These are phyloP conservation scores for Leccinum aurantiacum DNA, from an alignment of 768 basidiomycete genomes.

Conservation along the genomic window DNA sequence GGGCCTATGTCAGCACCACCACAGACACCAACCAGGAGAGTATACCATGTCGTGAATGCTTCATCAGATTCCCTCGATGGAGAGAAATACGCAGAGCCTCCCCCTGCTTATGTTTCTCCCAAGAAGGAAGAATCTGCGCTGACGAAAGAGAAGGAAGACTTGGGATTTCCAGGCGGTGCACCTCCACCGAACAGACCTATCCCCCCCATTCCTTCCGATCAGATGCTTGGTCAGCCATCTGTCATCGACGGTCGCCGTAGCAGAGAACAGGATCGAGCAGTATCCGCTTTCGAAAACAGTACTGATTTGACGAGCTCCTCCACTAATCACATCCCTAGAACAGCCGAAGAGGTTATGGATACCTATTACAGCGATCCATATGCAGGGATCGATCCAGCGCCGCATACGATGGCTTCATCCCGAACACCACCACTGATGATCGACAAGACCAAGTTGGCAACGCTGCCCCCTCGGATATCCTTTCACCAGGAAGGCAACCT, in stretches of 20 bases:
- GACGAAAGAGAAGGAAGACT: slow-evolving; percentile 22
- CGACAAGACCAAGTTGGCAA: slow-evolving; percentile 25
- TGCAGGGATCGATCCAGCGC: slow-evolving; percentile 8
- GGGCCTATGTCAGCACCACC: slow-evolving; percentile 18
- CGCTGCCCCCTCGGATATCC: slow-evolving; percentile 52
- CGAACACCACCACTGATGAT: slow-evolving; percentile 35
- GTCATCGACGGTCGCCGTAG: neutral
- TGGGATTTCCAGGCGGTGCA: neutral
- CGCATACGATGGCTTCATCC: slow-evolving; percentile 8
- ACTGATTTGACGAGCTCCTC: neutral
- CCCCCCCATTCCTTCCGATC: slow-evolving; percentile 15
- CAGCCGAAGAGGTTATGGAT: slow-evolving; percentile 29
- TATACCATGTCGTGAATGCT: slow-evolving; percentile 44
- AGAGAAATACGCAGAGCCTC: slow-evolving; percentile 37
- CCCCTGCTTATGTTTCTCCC: slow-evolving; percentile 45
- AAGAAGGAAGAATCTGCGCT: slow-evolving; percentile 3
- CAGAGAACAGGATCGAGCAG: slow-evolving; percentile 2
- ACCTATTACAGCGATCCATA: slow-evolving; percentile 20
- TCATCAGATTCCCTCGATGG: slow-evolving; percentile 26
- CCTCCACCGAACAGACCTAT: slow-evolving; percentile 20
- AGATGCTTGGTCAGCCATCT: slow-evolving; percentile 10
- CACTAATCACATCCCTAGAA: slow-evolving; percentile 18
- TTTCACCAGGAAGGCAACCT: slow-evolving; percentile 51
- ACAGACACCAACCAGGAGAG: slow-evolving; percentile 39
- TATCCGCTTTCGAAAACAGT: neutral